Percentiles rank a stretch among this genome's conserved stretches.
These are phyloP conservation scores for Aspergillus ochraceoroseus DNA, from an alignment of 2,329 filamentous ascomycete species.

Conservation along the genomic window DNA sequence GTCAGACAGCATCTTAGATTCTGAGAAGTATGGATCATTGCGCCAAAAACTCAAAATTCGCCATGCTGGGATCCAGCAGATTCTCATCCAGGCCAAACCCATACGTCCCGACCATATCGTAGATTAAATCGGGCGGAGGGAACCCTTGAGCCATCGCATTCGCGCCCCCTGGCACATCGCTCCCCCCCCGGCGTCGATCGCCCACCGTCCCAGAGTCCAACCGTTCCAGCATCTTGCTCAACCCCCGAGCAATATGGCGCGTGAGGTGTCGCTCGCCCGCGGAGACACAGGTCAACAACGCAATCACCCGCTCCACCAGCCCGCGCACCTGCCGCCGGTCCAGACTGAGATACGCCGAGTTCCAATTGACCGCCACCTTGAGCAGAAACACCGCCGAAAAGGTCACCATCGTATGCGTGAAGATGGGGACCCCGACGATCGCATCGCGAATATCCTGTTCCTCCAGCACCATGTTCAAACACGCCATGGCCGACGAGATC, in stretches of 20 bases:
- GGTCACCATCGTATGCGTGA: conserved; percentile 46
- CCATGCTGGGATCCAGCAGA: conserved; percentile 41
- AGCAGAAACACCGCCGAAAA: conserved; percentile 46
- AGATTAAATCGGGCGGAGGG: conserved; percentile 40
- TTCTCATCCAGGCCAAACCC: conserved; percentile 42
- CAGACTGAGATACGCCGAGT: conserved; percentile 40
- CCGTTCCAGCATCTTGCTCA: conserved; percentile 41
- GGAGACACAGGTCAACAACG: conserved; percentile 39
- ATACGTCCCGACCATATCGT: conserved; percentile 44
- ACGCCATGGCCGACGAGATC: conserved; percentile 47
- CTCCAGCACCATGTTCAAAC: conserved; percentile 46
- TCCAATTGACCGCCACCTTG: conserved; percentile 45
- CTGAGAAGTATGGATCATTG: conserved; percentile 24
- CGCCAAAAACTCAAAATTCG: conserved; percentile 39
- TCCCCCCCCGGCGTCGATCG: conserved; percentile 19
- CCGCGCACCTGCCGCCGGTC: conserved; percentile 38
- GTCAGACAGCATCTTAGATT: too few species aligned
- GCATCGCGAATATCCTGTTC: conserved; percentile 48
- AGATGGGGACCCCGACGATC: conserved; percentile 46
- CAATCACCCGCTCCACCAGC: conserved; percentile 39
- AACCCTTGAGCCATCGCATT: conserved; percentile 42
- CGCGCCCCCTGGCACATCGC: conserved; percentile 38
- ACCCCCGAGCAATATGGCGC: conserved; percentile 40
- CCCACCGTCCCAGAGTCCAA: conserved; percentile 31
- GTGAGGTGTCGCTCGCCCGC: conserved; percentile 43